phyloP scores from a whole-genome alignment of 1,139 yeast genomes.

The Arxiozyma heterogenica region DNA sequence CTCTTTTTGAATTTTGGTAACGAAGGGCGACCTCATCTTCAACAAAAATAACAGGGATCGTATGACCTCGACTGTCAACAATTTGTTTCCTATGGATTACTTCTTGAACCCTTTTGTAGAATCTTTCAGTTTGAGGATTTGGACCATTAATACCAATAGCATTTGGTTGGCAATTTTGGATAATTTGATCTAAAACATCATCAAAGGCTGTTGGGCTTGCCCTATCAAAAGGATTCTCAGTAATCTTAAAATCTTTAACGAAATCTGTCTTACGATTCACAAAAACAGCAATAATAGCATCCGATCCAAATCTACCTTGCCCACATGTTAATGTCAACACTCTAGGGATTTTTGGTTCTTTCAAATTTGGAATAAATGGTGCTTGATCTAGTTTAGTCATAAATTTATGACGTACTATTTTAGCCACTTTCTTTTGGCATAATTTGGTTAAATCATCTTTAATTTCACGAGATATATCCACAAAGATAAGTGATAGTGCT shows the following conservation, averaged over 20 bases:
- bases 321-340: conserved; percentile 81
- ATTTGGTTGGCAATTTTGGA: conserved; percentile 58
- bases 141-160: conserved; percentile 86
- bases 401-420: conserved; percentile 61
- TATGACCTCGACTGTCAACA: conserved; percentile 39
- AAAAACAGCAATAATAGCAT: conserved; percentile 78
- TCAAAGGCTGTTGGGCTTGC: conserved; percentile 45
- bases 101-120: conserved; percentile 49
- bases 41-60: conserved; percentile 57
- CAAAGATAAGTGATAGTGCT: conserved; percentile 61
- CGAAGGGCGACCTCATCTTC: conserved; percentile 91
- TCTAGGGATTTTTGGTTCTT: conserved; percentile 76
- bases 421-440: conserved; percentile 64
- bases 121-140: conserved; percentile 59
- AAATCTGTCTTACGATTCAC: conserved; percentile 76
- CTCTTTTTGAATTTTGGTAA: conserved; percentile 72
- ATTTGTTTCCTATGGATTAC: conserved; percentile 53
- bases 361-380: conserved; percentile 76
- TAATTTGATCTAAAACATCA: conserved; percentile 48
- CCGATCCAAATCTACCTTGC: conserved; percentile 67
- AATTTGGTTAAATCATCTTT: conserved; percentile 75
- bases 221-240: conserved; percentile 48
- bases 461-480: conserved; percentile 62
- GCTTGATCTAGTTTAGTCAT: conserved; percentile 79
- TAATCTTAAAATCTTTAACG: conserved; percentile 68